Base-by-base conservation (phyloP, 2,329 filamentous ascomycete species). In the Metarhizium sp. region DNA sequence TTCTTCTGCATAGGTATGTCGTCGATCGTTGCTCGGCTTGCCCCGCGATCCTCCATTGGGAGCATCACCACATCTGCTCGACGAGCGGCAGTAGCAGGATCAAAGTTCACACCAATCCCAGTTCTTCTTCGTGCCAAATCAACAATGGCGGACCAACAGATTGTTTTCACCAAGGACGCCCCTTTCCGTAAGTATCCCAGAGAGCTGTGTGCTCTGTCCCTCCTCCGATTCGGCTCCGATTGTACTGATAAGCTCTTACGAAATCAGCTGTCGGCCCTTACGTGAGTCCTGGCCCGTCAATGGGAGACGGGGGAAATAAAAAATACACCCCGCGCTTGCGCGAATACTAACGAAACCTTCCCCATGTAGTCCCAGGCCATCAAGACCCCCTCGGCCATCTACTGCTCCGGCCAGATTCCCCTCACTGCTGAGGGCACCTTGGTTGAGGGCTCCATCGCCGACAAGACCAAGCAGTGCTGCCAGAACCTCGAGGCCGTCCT, bases 401-500 rank as follows among this genome's bases (percentile, higher is more conserved):
- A 84, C 75, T 83, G 80, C 75, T 86, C 83, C 13, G 83, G 83
- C 55, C 82, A 89, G 72, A 92, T 95, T 67, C 90, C 90, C 57
- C 74, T 79, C 59, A 81, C 80, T 59, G 71, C 77, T 56, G 70
- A 78, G 55, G 82, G 81, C 59, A 76, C 75, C 65, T 72, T 84
- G 52, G 63, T 84, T 50, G 73, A 79, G 67, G 82, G 81, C 60
- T 76, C 75, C 63, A 85, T 87, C 62, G 76, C 76, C 66, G 75
- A 91, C 63, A 82, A 84, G 74, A 85, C 82, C 32, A 73, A 73
- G 53, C 75, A 78, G 61, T 83, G 79, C 72, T 78, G 90, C 71
- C 77, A 87, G 73, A 95, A 95, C 74, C 81, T 96, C 67, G 80
- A 86, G 71, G 88, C 88, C 47, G 90, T 97, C 56, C 83, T 97